Percentiles rank a stretch among this genome's conserved stretches.
Evolutionary conservation across 1,284 basidiomycete genomes (phyloP).

Genomic region (Rhodotorula glutinis): DNA sequence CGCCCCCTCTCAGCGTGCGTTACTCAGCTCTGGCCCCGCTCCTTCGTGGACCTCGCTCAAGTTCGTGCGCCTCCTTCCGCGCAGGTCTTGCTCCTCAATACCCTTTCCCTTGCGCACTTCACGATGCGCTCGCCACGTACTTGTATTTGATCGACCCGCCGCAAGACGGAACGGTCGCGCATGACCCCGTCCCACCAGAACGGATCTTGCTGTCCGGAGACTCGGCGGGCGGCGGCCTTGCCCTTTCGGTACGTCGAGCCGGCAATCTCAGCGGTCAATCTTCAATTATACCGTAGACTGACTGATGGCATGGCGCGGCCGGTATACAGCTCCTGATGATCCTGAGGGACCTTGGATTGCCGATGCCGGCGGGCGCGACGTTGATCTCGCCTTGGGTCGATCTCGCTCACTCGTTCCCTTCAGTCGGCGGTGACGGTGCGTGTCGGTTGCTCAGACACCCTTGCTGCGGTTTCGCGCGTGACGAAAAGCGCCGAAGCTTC

Average conservation of each 20-base stretch:
- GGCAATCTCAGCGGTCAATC: conserved; percentile 59
- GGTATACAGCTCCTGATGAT: conserved; percentile 50
- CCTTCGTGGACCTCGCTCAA: neutral
- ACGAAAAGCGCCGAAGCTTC: too few relatives aligned
- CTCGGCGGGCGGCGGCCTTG: conserved; percentile 87
- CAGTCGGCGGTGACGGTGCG: conserved; percentile 65
- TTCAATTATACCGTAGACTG: conserved; percentile 72
- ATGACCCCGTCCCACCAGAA: conserved; percentile 75
- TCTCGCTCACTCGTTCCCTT: conserved; percentile 90
- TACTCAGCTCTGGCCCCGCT: too few relatives aligned
- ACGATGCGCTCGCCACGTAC: conserved; percentile 56
- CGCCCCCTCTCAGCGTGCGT: conserved; percentile 41
- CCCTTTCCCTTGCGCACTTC: conserved; percentile 92
- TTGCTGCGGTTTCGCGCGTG: too few relatives aligned
- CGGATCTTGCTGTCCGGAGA: conserved; percentile 82
- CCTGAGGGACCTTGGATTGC: conserved; percentile 77
- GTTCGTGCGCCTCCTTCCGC: neutral
- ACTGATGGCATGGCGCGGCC: too few relatives aligned
- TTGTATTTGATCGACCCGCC: conserved; percentile 71
- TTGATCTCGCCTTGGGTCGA: conserved; percentile 74
- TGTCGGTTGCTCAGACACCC: too few relatives aligned
- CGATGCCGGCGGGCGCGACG: conserved; percentile 64
- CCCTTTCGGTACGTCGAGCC: conserved; percentile 68
- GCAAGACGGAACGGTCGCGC: conserved; percentile 55
- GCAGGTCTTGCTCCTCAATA: conserved; percentile 68